A percentile compares a stretch with the other conserved stretches of the same genome.
Evolutionary conservation across 148 eudicot species (phyloP).

Genomic region (Arbutus unedo): DNA sequence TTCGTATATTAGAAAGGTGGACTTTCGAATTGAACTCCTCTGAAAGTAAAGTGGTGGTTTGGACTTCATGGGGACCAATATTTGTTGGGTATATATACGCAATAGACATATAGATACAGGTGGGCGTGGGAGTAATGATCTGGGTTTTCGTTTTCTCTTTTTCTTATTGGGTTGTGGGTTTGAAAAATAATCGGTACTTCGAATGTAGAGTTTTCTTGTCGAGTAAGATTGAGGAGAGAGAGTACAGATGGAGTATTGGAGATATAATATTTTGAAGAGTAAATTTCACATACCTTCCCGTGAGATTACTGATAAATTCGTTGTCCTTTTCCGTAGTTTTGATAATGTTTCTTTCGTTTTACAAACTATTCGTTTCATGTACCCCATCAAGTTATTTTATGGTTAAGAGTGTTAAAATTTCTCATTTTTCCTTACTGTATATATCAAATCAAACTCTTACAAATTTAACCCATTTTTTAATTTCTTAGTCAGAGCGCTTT

Average conservation of each 20-base stretch:
- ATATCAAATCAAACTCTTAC: no score
- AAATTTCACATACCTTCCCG: no score
- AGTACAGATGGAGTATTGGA: neutral
- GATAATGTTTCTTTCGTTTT: no score
- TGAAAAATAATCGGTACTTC: neutral
- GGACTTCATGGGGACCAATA: neutral
- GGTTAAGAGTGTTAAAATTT: no score
- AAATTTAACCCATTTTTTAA: no score
- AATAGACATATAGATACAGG: neutral
- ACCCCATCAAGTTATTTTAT: no score
- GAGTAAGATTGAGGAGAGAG: neutral
- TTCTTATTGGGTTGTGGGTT: neutral
- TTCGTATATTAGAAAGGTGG: neutral
- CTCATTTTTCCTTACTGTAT: no score
- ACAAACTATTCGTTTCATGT: no score
- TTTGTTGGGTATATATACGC: neutral
- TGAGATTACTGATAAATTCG: no score
- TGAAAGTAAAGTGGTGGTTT: neutral
- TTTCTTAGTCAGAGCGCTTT: no score
- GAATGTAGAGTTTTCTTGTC: neutral
- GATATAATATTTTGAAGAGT: no score
- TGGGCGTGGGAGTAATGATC: neutral
- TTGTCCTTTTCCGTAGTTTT: no score
- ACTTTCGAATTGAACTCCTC: neutral
- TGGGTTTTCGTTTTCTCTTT: neutral